These are phyloP conservation scores for Stagonosporopsis tanaceti DNA, from an alignment of 2,329 filamentous ascomycete genomes.

Conservation along the genomic window DNA sequence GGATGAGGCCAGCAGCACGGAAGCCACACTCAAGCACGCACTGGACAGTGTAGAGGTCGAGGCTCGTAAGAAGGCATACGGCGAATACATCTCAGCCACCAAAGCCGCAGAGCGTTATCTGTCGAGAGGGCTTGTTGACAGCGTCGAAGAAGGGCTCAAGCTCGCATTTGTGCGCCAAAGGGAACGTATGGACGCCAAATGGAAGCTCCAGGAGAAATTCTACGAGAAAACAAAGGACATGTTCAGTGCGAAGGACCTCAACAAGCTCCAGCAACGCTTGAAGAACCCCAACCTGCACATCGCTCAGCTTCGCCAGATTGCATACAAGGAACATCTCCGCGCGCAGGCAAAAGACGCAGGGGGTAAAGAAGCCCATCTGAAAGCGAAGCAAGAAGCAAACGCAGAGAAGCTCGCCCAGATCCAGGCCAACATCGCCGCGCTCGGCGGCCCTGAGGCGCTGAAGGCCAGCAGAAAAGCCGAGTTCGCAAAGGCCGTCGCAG, in stretches of 20 bases:
- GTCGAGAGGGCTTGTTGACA: slow-evolving; percentile 29
- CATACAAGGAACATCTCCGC: slow-evolving; percentile 25
- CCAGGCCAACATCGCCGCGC: slow-evolving; percentile 9
- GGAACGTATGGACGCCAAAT: slow-evolving; percentile 23
- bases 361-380: slow-evolving; percentile 27
- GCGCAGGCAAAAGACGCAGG: slow-evolving; percentile 27
- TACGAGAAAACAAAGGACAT: slow-evolving; percentile 20
- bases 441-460: slow-evolving; percentile 25
- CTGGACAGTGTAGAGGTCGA: slow-evolving; percentile 11
- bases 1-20: slow-evolving; percentile 23
- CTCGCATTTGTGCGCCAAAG: slow-evolving; percentile 34
- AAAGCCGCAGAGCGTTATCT: slow-evolving; percentile 32
- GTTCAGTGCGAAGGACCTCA: slow-evolving; percentile 25
- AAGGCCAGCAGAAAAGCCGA: slow-evolving; percentile 19
- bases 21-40: slow-evolving; percentile 6
- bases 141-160: slow-evolving; percentile 34
- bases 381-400: slow-evolving; percentile 1
- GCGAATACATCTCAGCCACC: slow-evolving; percentile 28
- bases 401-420: slow-evolving; percentile 18
- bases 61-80: slow-evolving; percentile 18
- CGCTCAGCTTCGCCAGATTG: slow-evolving; percentile 15
- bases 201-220: slow-evolving; percentile 18
- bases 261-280: slow-evolving; percentile 21
- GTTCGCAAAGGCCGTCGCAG: slow-evolving; percentile 22
- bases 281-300: slow-evolving; percentile 22